These are phyloP conservation scores for Coemansia sp. DNA, from an alignment of 192 early-diverging fungal genomes.

Conservation along the genomic window DNA sequence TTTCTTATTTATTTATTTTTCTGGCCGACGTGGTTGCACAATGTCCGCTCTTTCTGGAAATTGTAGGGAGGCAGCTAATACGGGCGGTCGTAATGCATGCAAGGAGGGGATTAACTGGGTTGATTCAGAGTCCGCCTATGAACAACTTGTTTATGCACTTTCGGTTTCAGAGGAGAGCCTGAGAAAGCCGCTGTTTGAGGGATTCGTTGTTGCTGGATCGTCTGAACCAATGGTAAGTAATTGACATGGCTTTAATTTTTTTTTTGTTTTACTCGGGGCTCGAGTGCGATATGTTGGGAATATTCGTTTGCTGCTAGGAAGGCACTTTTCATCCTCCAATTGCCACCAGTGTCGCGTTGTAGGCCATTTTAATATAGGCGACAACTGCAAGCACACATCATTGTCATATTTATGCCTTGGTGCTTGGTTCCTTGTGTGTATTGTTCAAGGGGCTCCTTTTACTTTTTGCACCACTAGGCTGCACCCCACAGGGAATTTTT, in stretches of 20 bases:
- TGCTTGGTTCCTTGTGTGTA: not conserved
- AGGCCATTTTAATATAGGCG: not conserved
- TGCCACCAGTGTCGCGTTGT: not conserved
- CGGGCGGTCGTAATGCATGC: not conserved
- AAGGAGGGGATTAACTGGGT: conserved; percentile 26
- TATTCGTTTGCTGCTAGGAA: not conserved
- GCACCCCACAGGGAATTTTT: not conserved
- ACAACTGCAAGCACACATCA: not conserved
- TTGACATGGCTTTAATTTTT: not conserved
- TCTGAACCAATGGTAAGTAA: conserved; percentile 50
- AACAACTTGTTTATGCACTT: conserved; percentile 36
- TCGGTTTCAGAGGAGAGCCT: conserved; percentile 29
- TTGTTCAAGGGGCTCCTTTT: not conserved
- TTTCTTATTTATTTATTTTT: not conserved
- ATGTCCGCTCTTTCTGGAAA: not conserved
- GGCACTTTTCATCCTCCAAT: not conserved
- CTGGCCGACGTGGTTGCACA: not conserved
- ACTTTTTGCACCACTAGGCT: not conserved
- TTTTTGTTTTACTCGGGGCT: not conserved
- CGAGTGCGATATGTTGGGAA: not conserved
- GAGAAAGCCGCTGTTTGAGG: conserved; percentile 45
- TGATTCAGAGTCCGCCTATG: conserved; percentile 36
- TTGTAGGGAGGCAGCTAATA: conserved; percentile 7
- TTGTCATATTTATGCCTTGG: not conserved
- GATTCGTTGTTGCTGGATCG: conserved; percentile 48